Evolutionary conservation across 257 asterid genomes (phyloP).

Genomic region (Jacaranda mimosifolia): DNA sequence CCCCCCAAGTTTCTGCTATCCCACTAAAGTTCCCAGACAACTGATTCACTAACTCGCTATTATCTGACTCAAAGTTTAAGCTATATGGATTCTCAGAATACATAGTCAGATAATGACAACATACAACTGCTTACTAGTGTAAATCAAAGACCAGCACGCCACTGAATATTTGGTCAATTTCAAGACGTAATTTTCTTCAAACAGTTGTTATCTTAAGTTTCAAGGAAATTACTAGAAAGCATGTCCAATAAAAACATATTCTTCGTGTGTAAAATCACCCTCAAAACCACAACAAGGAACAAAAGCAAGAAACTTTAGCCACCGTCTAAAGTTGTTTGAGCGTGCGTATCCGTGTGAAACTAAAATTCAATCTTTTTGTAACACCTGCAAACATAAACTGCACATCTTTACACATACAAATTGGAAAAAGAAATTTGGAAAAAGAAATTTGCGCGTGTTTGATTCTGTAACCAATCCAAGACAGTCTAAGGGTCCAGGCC

Average conservation of each 20-base stretch:
- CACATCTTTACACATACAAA: slow-evolving; percentile 19
- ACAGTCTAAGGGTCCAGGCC: slow-evolving; percentile 77
- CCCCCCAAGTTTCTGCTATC: slow-evolving; percentile 34
- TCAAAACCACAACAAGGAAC: slow-evolving; percentile 18
- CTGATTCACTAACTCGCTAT: too few relatives aligned
- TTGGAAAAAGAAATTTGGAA: not conserved
- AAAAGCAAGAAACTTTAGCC: not conserved
- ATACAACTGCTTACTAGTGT: not conserved
- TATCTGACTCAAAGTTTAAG: slow-evolving; percentile 27
- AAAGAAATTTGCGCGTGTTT: not conserved
- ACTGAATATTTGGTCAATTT: too few relatives aligned
- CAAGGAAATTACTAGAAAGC: slow-evolving; percentile 35
- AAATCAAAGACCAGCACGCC: too few relatives aligned
- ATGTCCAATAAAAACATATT: slow-evolving; percentile 35
- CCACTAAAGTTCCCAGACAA: not conserved
- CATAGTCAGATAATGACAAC: slow-evolving; percentile 32
- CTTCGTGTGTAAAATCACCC: slow-evolving; percentile 23
- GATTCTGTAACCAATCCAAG: too few relatives aligned
- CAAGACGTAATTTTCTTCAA: not conserved
- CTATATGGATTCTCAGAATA: slow-evolving; percentile 38
- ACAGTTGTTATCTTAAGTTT: not conserved
- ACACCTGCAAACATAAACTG: slow-evolving; percentile 11
- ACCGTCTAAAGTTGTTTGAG: not conserved
- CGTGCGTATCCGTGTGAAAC: too few relatives aligned
- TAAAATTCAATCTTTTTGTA: too few relatives aligned